Evolutionary conservation across 305 asterid genomes (phyloP), one percentile per base, ranked within the genome.

Genomic region (Fraxinus greggii): DNA sequence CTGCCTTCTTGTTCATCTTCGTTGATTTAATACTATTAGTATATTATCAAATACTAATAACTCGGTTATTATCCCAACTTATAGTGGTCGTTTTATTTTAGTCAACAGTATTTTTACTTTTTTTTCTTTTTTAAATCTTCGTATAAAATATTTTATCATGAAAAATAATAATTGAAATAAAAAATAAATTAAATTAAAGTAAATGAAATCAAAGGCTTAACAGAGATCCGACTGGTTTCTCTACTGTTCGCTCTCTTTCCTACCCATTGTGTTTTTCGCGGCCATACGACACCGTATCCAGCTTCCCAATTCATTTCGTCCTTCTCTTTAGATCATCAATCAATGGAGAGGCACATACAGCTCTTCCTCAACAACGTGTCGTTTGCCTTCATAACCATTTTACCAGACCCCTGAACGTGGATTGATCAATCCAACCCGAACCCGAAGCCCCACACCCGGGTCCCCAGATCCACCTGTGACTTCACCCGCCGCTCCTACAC

Each of bases 391-490:
- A 86, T 92, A 79, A 23, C 89, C 83, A 56, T 87, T 17, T 86
- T 85, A 70, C 90, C 94, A 89, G 26, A 92, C 88, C 29, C 95
- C 97, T 13, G 81, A 87, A 87, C 95, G 33, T 94, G 99, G 79
- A 81, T 92, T 77, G 90, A 91, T 82, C 92, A 78, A n/a, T 83
- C 90, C 54, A 84, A 83, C 83, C 90, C 90, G 72, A 72, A 83
- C 75, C 90, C 90, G 13, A 84, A 90, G 24, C 87, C 94, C 54
- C 93, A 86, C 77, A 81, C 90, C 75, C 92, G 87, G 74, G 92
- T 95, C 85, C 98, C 99, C 40, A 89, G 75, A 79, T 92, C 98
- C 85, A 90, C 99, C 75, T 94, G 99, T 86, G 98, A 94, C 82
- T 88, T 86, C 89, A 84, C 79, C 78, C 94, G 90, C 82, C 97